Evolutionary conservation across 208 protist genomes (phyloP).

Genomic region (Leishmania turanica): DNA sequence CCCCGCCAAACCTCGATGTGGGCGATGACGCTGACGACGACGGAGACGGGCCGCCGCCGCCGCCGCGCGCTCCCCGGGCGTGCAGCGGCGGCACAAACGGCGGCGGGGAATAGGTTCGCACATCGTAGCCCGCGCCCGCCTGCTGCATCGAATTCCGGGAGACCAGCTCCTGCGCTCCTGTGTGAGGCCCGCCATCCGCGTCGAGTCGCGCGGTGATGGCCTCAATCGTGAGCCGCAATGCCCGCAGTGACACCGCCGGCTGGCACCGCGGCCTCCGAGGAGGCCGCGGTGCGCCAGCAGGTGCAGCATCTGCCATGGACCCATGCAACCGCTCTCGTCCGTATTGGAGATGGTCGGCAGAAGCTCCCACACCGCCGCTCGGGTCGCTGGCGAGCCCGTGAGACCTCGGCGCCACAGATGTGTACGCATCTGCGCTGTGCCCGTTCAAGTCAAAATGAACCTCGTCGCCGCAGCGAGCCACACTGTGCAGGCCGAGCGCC

Average conservation of each 20-base stretch:
- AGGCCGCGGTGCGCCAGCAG: not conserved
- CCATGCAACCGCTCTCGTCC: not conserved
- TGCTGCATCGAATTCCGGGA: not conserved
- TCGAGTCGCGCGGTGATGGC: slow-evolving; percentile 4
- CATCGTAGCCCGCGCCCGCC: not conserved
- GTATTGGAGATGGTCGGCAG: not conserved
- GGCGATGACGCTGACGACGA: not conserved
- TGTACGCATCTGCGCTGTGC: not conserved
- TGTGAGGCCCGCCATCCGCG: slow-evolving; percentile 8
- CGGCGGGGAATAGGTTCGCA: not conserved
- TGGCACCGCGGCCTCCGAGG: not conserved
- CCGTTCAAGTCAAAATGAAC: not conserved
- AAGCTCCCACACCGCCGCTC: not conserved
- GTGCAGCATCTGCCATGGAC: not conserved
- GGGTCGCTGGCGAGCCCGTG: not conserved
- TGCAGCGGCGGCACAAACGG: slow-evolving; percentile 5
- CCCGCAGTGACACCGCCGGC: slow-evolving; percentile 10
- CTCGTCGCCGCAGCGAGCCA: not conserved
- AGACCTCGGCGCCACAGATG: not conserved
- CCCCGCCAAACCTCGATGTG: not conserved
- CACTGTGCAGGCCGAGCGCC: not conserved
- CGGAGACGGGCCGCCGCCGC: not conserved
- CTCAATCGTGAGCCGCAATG: slow-evolving; percentile 16
- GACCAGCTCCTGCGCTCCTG: slow-evolving; percentile 4
- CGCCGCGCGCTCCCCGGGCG: not conserved